Evolutionary conservation across 257 asterid genomes (phyloP).

Genomic region (Nicotiana otophora): DNA sequence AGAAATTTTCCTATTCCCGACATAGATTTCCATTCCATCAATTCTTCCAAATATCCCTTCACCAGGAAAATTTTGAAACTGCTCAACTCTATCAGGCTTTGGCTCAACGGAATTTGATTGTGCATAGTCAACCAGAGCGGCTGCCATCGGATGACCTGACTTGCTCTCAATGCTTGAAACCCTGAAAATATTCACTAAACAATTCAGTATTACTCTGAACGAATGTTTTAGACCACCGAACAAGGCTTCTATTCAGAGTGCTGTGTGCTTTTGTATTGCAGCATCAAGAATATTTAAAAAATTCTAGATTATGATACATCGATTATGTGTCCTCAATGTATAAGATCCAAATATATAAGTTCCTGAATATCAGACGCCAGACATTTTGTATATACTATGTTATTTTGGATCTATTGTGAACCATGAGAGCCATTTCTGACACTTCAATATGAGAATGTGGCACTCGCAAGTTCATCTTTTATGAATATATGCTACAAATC

Average conservation of each 20-base stretch:
- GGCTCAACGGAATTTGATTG: slow-evolving; percentile 41
- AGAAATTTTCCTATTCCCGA: slow-evolving; percentile 67
- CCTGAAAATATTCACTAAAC: slow-evolving; percentile 27
- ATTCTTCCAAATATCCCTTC: slow-evolving; percentile 81
- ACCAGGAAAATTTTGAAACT: slow-evolving; percentile 65
- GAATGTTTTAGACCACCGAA: neutral
- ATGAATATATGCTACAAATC: neutral
- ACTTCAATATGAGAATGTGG: neutral
- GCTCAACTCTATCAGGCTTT: slow-evolving; percentile 57
- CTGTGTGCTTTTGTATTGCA: neutral
- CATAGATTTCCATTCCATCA: slow-evolving; percentile 44
- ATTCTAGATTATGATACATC: neutral
- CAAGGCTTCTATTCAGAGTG: neutral
- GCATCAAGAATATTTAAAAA: neutral
- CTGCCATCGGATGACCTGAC: slow-evolving; percentile 88
- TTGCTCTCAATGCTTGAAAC: slow-evolving; percentile 86
- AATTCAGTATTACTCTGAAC: neutral
- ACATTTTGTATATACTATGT: neutral
- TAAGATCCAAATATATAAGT: neutral
- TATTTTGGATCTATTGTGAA: neutral
- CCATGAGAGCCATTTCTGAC: neutral
- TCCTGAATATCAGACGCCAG: neutral
- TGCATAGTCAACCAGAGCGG: slow-evolving; percentile 60
- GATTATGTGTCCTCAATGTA: neutral
- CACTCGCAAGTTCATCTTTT: neutral